These are phyloP conservation scores for Zymoseptoria pseudotritici DNA, from an alignment of 2,329 filamentous ascomycete species.

Conservation along the genomic window DNA sequence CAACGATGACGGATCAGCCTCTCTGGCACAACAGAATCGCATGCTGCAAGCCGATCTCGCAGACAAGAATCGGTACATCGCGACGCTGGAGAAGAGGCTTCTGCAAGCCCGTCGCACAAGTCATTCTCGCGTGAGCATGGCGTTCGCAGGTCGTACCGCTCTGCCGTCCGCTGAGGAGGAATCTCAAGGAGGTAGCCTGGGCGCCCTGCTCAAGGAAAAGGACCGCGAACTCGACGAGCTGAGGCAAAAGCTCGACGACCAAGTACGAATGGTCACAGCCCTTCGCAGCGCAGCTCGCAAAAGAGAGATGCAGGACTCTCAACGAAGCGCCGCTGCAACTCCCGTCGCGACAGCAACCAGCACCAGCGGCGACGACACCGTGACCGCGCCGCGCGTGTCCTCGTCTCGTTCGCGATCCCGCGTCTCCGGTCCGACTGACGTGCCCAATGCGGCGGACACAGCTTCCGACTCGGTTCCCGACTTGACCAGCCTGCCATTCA, in stretches of 20 bases:
- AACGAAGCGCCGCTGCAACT: constrained; percentile 8
- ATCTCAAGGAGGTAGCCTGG: constrained; percentile 51
- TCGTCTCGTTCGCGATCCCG: constrained; percentile 3
- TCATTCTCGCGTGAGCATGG: constrained; percentile 76
- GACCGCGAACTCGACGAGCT: constrained; percentile 88
- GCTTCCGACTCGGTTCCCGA: constrained; percentile 16
- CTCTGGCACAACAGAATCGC: constrained; percentile 73
- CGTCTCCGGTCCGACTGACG: not conserved
- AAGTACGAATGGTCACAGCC: constrained; percentile 86
- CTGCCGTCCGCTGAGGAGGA: constrained; percentile 47
- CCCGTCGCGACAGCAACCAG: constrained; percentile 9
- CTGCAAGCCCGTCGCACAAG: constrained; percentile 85
- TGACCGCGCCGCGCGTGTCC: constrained; percentile 4
- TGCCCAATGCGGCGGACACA: not conserved
- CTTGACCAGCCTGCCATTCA: constrained; percentile 10
- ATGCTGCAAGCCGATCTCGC: constrained; percentile 89
- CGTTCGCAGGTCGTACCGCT: constrained; percentile 46
- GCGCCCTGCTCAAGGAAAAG: constrained; percentile 71
- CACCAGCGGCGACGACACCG: constrained; percentile 8
- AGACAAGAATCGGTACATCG: constrained; percentile 97
- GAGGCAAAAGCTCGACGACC: constrained; percentile 83
- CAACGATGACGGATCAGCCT: constrained; percentile 78
- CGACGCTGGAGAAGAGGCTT: constrained; percentile 83
- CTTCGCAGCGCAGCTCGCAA: constrained; percentile 79
- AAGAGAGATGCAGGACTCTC: constrained; percentile 53